Base-by-base conservation (phyloP, 805 yeast genomes). In the Wickerhamomyces sydowiorum region DNA sequence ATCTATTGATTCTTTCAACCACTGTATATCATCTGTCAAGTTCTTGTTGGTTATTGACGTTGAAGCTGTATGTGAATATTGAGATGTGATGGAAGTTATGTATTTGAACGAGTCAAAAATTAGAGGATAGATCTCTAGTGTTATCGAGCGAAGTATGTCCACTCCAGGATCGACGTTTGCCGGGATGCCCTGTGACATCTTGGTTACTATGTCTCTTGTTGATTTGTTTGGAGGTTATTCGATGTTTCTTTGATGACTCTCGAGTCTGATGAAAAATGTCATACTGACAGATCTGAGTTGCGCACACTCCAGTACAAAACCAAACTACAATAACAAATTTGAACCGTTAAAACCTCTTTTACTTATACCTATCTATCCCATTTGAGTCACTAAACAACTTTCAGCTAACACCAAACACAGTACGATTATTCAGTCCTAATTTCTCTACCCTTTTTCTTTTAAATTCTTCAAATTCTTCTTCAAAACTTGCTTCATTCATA, bases 1-100 rank as follows among this genome's bases (percentile, higher is more conserved):
- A 14, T 37, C 39, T 1, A 48, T 27, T 0, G 50, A 34, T 21
- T 52, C 53, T 15, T 41, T 46, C 1, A 44, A 40, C 56, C 56
- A 52, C 2, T 36, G 34, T 9, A 52, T 36, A 36, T 52, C 56
- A 34, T 50, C 48, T 31, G 40, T 44, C 20, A 45, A 10, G 2
- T 27, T 30, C 1, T 32, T 24, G 29, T 43, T 33, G 12, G 36
- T 15, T 5, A 37, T 20, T 24, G 20, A 9, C 3, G 42, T 32
- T 15, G 42, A 40, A 17, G 15, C 14, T 17, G 29, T 17, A 7
- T 13, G 6, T 9, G 28, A 19, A 5, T 38, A 24, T 4, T 18
- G n/a, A 8, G 36, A 23, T 6, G 44, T 30, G 39, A 51, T 42
- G 14, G 41, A 30, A 13, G 41, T 41, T 12, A 51, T 41, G 3